A percentile compares a stretch with the other conserved stretches of the same genome.
These are phyloP conservation scores for Termitomyces heimii DNA, from an alignment of 768 basidiomycete genomes.

Conservation along the genomic window DNA sequence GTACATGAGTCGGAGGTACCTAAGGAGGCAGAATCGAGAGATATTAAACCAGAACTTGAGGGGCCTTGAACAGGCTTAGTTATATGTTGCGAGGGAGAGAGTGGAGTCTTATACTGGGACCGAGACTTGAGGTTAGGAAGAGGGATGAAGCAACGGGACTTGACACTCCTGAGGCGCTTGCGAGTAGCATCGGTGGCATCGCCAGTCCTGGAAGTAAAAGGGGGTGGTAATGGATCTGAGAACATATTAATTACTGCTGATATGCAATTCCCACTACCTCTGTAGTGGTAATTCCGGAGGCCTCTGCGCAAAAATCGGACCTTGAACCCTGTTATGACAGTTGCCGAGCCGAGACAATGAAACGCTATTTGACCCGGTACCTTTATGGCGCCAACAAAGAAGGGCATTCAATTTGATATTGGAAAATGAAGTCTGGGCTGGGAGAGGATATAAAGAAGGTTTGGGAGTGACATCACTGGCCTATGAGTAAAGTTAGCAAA, in stretches of 20 bases:
- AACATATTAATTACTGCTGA: background rate
- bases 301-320: too few relatives aligned
- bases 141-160: conserved; percentile 27
- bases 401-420: too few relatives aligned
- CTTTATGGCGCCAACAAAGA: too few relatives aligned
- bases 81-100: background rate
- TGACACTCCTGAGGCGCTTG: conserved; percentile 32
- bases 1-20: conserved; percentile 23
- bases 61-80: background rate
- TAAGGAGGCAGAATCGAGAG: conserved; percentile 9
- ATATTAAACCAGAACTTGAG: conserved; percentile 3
- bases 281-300: too few relatives aligned
- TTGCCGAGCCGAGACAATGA: too few relatives aligned
- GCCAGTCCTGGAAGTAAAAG: conserved; percentile 36
- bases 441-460: too few relatives aligned
- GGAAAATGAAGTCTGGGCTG: too few relatives aligned
- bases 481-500: too few relatives aligned
- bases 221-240: conserved; percentile 19
- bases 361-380: too few relatives aligned
- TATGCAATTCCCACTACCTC: too few relatives aligned
- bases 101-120: background rate
- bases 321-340: too few relatives aligned
- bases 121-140: conserved; percentile 21
- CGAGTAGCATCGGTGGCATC: conserved; percentile 39
- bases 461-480: too few relatives aligned